Percentiles rank a stretch among this genome's conserved stretches.
phyloP scores from a whole-genome alignment of 2,329 filamentous ascomycete species.

The Metarhizium anisopliae region DNA sequence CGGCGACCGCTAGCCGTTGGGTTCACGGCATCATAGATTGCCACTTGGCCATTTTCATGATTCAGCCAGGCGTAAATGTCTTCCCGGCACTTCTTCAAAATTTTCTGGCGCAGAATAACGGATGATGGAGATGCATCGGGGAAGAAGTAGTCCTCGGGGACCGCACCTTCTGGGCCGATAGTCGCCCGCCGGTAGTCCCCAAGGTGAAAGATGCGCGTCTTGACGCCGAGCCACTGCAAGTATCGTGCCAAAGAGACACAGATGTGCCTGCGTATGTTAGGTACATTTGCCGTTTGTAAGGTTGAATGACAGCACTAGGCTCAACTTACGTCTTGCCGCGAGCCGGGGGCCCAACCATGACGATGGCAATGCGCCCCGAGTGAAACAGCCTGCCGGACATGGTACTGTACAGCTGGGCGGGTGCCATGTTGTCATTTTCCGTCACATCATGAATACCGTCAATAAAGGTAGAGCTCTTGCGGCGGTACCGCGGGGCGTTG shows the following conservation, averaged over 20 bases:
- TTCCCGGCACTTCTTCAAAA: conserved; percentile 92
- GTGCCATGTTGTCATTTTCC: conserved; percentile 73
- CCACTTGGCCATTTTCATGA: conserved; percentile 94
- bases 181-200: conserved; percentile 94
- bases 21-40: conserved; percentile 97
- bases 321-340: conserved; percentile 78
- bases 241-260: conserved; percentile 94
- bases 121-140: conserved; percentile 87
- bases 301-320: background rate
- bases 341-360: conserved; percentile 89
- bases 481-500: conserved; percentile 80
- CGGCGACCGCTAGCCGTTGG: conserved; percentile 74
- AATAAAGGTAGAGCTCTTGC: conserved; percentile 91
- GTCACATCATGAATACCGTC: conserved; percentile 94
- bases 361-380: conserved; percentile 92
- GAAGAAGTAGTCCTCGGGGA: conserved; percentile 97
- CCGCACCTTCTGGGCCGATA: conserved; percentile 70
- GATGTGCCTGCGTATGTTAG: conserved; percentile 55
- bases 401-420: conserved; percentile 94
- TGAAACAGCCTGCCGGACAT: conserved; percentile 96
- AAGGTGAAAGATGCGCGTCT: conserved; percentile 94
- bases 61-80: conserved; percentile 96
- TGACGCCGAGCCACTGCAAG: conserved; percentile 92
- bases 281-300: background rate
- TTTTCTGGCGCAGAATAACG: conserved; percentile 92